A percentile compares a stretch with the other conserved stretches of the same genome.
Conservation (phyloP, 2,329 filamentous ascomycete genomes). For the Trichoderma sp. region DNA sequence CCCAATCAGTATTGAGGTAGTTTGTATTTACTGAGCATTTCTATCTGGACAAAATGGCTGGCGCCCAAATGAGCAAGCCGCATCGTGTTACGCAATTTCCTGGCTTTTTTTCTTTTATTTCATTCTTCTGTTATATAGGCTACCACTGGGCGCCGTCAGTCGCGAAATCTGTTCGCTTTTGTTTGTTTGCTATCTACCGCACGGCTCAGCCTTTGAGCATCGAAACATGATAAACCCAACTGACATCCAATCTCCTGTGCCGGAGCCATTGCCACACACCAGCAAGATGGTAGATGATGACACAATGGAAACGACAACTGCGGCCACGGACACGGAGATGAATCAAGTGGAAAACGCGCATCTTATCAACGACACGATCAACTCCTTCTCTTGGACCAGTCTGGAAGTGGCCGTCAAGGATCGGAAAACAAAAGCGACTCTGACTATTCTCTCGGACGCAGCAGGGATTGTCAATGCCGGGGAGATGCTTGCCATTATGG, state of each 20-base stretch:
- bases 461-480: constrained; percentile 42
- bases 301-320: background rate
- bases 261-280: background rate
- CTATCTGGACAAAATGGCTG: background rate
- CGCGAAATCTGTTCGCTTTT: background rate
- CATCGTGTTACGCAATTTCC: background rate
- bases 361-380: background rate
- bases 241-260: background rate
- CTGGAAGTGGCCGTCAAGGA: background rate
- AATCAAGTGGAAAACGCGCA: background rate
- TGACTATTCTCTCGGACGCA: background rate
- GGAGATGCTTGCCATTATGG: constrained; percentile 79
- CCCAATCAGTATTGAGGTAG: background rate
- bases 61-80: background rate
- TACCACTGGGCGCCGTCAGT: background rate
- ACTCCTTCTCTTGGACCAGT: background rate
- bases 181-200: background rate
- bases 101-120: background rate
- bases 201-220: background rate
- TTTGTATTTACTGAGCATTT: background rate
- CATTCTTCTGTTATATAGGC: background rate
- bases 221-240: background rate
- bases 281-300: background rate
- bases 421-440: background rate
- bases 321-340: background rate